Evolutionary conservation across 2,329 filamentous ascomycete genomes (phyloP).

Genomic region (Periconia sp.): DNA sequence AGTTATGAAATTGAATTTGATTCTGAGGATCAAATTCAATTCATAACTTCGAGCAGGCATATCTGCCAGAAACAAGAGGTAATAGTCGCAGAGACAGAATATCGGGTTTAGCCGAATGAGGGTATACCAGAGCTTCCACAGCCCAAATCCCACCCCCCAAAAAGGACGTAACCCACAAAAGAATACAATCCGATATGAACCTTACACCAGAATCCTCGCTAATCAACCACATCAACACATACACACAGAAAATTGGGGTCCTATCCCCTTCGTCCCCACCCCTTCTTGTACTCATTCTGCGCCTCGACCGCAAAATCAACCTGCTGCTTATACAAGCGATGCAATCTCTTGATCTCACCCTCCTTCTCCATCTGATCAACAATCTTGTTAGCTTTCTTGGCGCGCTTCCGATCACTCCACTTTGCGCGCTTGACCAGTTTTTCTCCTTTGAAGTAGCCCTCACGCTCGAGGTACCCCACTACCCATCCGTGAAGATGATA

Average conservation of each 20-base stretch:
- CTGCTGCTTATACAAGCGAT: constrained; percentile 65
- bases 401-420: constrained; percentile 61
- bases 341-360: constrained; percentile 64
- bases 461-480: constrained; percentile 59
- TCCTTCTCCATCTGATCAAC: constrained; percentile 64
- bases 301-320: constrained; percentile 44
- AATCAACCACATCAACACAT: background rate
- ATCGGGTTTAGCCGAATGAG: too few species aligned
- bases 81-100: too few species aligned
- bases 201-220: background rate
- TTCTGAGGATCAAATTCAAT: too few species aligned
- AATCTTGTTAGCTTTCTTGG: constrained; percentile 63
- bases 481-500: constrained; percentile 73
- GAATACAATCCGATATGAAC: too few species aligned
- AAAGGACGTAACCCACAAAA: too few species aligned
- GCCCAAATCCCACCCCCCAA: too few species aligned
- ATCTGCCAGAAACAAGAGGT: too few species aligned
- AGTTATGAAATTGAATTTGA: too few species aligned
- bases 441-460: constrained; percentile 60
- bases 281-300: constrained; percentile 27
- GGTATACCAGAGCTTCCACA: too few species aligned
- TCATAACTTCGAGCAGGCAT: too few species aligned
- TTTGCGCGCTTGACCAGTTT: constrained; percentile 63
- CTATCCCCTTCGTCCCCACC: constrained; percentile 21
- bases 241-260: background rate